These are phyloP conservation scores for Citrullus colocynthis DNA, from an alignment of 306 rosid species.

Conservation along the genomic window DNA sequence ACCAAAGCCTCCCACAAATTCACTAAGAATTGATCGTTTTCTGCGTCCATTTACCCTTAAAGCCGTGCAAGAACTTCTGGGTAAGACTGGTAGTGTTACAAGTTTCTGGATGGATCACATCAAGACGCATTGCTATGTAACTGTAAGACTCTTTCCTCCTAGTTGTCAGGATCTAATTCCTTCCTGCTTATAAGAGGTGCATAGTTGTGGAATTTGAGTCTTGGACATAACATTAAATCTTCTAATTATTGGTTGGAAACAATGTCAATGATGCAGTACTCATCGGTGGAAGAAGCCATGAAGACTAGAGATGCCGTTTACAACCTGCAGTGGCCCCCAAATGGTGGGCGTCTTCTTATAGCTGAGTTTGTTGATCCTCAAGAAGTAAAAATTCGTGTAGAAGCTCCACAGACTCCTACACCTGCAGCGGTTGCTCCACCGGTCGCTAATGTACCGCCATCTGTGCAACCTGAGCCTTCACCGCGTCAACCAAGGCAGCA, in stretches of 20 bases:
- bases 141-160: constrained; percentile 39
- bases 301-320: constrained; percentile 84
- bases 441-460: constrained; percentile 31
- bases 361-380: constrained; percentile 85
- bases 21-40: constrained; percentile 74
- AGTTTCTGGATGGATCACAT: constrained; percentile 99
- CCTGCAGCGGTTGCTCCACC: constrained; percentile 30
- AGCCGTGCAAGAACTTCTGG: constrained; percentile 91
- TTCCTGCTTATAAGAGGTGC: neutral
- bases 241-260: constrained; percentile 1
- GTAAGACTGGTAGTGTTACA: constrained; percentile 61
- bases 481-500: constrained; percentile 26
- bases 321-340: constrained; percentile 95
- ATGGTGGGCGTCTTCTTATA: constrained; percentile 74
- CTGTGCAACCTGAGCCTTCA: constrained; percentile 23
- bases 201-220: neutral
- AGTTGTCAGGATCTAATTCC: neutral
- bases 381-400: constrained; percentile 64
- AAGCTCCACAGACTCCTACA: constrained; percentile 49
- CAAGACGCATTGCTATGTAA: constrained; percentile 95
- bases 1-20: constrained; percentile 57
- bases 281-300: constrained; percentile 65
- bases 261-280: constrained; percentile 41
- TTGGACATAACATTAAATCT: neutral
- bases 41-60: constrained; percentile 95